Conservation (phyloP, 345 rosid species). For the Adansonia digitata region DNA sequence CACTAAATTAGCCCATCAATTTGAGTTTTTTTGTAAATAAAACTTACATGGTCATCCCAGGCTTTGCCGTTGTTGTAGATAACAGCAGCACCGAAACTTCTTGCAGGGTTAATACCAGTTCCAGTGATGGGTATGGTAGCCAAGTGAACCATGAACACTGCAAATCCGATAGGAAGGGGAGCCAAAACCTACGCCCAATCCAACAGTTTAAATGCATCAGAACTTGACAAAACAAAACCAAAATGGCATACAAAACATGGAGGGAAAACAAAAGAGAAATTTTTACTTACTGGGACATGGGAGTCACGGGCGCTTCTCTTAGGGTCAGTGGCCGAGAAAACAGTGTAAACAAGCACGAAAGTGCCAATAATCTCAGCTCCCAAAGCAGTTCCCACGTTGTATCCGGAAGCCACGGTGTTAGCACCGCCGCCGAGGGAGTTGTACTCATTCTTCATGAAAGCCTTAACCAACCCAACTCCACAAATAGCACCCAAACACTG, state of each 20-base stretch:
- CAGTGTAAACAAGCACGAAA: conserved; percentile 14
- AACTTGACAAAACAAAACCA: too few relatives aligned
- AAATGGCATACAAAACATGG: not conserved
- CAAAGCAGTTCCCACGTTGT: conserved; percentile 62
- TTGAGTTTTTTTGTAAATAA: too few relatives aligned
- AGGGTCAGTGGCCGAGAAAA: conserved; percentile 70
- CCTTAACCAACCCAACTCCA: conserved; percentile 83
- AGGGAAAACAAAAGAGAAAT: not conserved
- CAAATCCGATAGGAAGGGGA: conserved; percentile 68
- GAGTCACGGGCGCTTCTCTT: conserved; percentile 88
- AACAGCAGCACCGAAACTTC: conserved; percentile 64
- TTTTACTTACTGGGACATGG: conserved; percentile 54
- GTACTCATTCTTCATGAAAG: conserved; percentile 58
- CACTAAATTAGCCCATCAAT: too few relatives aligned
- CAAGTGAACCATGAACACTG: conserved; percentile 65
- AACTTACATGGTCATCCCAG: conserved; percentile 59
- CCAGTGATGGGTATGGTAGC: conserved; percentile 70
- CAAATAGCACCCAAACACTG: conserved; percentile 77
- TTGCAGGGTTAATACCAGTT: conserved; percentile 67
- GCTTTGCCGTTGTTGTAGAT: conserved; percentile 44
- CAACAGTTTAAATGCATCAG: not conserved
- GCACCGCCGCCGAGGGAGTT: conserved; percentile 65
- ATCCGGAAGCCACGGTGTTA: conserved; percentile 48
- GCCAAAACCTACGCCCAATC: conserved; percentile 45
- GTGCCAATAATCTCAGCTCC: conserved; percentile 74